Percentiles rank a stretch among this genome's conserved stretches.
Conservation (phyloP, 1,139 yeast genomes). For the Geotrichum bryndzae region DNA sequence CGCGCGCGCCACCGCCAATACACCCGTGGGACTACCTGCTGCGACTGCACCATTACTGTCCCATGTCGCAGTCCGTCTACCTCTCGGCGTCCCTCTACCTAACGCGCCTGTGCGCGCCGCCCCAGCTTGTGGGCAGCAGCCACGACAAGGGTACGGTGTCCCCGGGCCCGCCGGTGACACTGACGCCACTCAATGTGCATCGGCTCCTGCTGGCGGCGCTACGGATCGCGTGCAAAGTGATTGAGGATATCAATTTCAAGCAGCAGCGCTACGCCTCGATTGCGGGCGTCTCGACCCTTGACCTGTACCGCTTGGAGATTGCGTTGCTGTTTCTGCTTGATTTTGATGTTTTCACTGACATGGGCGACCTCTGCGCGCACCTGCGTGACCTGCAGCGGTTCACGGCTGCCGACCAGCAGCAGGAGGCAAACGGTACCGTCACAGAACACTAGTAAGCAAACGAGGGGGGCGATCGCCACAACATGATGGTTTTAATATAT, state of each 20-base stretch:
- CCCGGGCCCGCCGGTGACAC: conserved; percentile 38
- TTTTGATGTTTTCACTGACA: conserved; percentile 29
- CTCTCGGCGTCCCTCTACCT: conserved; percentile 38
- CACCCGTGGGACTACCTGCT: conserved; percentile 35
- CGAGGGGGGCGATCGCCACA: too few relatives aligned
- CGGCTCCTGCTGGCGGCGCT: conserved; percentile 46
- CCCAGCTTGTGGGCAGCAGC: conserved; percentile 25
- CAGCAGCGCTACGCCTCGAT: conserved; percentile 49
- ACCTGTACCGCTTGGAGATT: conserved; percentile 45
- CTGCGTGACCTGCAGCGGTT: background rate
- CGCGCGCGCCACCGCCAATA: background rate
- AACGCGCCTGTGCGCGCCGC: conserved; percentile 33
- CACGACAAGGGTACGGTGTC: conserved; percentile 31
- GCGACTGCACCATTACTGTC: conserved; percentile 42
- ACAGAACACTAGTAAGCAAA: too few relatives aligned
- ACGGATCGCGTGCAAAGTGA: conserved; percentile 45
- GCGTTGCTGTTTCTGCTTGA: conserved; percentile 41
- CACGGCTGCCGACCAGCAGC: background rate
- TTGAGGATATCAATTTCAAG: conserved; percentile 49
- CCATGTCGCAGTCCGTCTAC: conserved; percentile 42
- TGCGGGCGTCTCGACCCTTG: conserved; percentile 45
- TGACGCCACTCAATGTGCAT: conserved; percentile 43
- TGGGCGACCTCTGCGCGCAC: background rate
- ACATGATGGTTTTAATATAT: too few relatives aligned
- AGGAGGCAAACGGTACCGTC: background rate